Conservation (phyloP, 164 flowering plant species). For the Tinospora cordifolia region DNA sequence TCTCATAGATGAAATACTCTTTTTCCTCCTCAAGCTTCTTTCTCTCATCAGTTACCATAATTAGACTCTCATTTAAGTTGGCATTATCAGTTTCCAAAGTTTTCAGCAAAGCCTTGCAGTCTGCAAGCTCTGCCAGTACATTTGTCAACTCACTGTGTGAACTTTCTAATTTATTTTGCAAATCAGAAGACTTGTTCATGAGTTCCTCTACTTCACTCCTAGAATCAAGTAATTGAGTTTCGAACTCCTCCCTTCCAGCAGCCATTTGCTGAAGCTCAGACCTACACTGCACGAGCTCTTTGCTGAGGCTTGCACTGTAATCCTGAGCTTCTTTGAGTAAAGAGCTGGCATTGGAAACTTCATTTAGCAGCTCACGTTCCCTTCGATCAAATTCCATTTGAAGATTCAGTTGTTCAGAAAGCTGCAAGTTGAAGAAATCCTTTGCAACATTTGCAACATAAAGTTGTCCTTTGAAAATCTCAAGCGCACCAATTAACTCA, state of each 20-base stretch:
- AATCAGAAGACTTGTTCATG: slow-evolving; percentile 30
- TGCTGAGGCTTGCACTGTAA: slow-evolving; percentile 35
- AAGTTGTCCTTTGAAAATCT: slow-evolving; percentile 49
- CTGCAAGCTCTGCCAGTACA: slow-evolving; percentile 39
- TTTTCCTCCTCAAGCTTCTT: slow-evolving; percentile 42
- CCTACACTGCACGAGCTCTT: slow-evolving; percentile 46
- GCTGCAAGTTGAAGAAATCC: slow-evolving; percentile 49
- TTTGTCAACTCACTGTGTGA: slow-evolving; percentile 36
- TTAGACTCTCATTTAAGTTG: slow-evolving; percentile 28
- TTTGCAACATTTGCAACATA: slow-evolving; percentile 42
- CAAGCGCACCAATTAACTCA: slow-evolving; percentile 27
- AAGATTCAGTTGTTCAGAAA: slow-evolving; percentile 39
- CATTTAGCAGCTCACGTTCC: slow-evolving; percentile 30
- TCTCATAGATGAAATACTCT: slow-evolving; percentile 29
- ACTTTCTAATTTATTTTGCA: slow-evolving; percentile 41
- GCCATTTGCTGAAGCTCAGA: slow-evolving; percentile 41
- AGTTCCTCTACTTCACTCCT: slow-evolving; percentile 34
- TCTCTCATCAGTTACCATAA: slow-evolving; percentile 31
- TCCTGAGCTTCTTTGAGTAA: slow-evolving; percentile 38
- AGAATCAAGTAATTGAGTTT: slow-evolving; percentile 29
- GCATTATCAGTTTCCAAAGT: slow-evolving; percentile 39
- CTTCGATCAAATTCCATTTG: slow-evolving; percentile 34
- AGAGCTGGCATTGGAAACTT: slow-evolving; percentile 35
- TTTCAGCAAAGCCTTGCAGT: slow-evolving; percentile 27
- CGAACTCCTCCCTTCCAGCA: slow-evolving; percentile 38